Evolutionary conservation across 2,329 filamentous ascomycete species (phyloP).

Genomic region (Exophiala dermatitidis): DNA sequence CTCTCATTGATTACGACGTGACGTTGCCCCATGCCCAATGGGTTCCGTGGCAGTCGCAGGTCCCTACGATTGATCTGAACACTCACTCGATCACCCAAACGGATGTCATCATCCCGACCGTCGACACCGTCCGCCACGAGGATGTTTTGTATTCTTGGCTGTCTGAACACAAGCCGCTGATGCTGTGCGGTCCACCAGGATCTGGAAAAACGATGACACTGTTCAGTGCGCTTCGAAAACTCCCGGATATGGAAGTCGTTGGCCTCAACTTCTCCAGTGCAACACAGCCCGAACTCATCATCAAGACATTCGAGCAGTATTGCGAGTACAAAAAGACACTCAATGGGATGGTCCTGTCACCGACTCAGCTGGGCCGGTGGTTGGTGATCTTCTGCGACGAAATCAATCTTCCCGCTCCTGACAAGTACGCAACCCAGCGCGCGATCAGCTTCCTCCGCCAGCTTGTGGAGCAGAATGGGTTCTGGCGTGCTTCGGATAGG

Average conservation of each 20-base stretch:
- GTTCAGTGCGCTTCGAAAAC: slow-evolving; percentile 91
- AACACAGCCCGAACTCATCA: slow-evolving; percentile 91
- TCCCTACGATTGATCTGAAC: slow-evolving; percentile 91
- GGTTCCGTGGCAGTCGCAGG: slow-evolving; percentile 88
- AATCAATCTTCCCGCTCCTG: slow-evolving; percentile 95
- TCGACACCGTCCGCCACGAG: slow-evolving; percentile 95
- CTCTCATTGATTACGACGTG: slow-evolving; percentile 93
- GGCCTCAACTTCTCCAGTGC: slow-evolving; percentile 99
- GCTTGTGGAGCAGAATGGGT: slow-evolving; percentile 96
- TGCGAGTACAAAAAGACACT: slow-evolving; percentile 99
- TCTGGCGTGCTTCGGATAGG: slow-evolving; percentile 97
- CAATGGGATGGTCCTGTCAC: slow-evolving; percentile 90
- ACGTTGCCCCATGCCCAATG: slow-evolving; percentile 80
- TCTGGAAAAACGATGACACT: slow-evolving; percentile 99
- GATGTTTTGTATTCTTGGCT: slow-evolving; percentile 99
- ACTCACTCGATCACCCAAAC: slow-evolving; percentile 97
- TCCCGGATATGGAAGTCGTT: slow-evolving; percentile 98
- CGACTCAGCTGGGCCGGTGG: slow-evolving; percentile 95
- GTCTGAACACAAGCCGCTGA: slow-evolving; percentile 91
- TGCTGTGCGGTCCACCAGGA: slow-evolving; percentile 93
- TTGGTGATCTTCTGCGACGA: slow-evolving; percentile 98
- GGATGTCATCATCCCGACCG: slow-evolving; percentile 93
- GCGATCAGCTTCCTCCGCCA: slow-evolving; percentile 97
- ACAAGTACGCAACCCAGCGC: slow-evolving; percentile 94
- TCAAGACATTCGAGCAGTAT: slow-evolving; percentile 99